Evolutionary conservation across 306 rosid genomes (phyloP), one percentile per base, ranked within the genome.

Genomic region (Quercus cerris): DNA sequence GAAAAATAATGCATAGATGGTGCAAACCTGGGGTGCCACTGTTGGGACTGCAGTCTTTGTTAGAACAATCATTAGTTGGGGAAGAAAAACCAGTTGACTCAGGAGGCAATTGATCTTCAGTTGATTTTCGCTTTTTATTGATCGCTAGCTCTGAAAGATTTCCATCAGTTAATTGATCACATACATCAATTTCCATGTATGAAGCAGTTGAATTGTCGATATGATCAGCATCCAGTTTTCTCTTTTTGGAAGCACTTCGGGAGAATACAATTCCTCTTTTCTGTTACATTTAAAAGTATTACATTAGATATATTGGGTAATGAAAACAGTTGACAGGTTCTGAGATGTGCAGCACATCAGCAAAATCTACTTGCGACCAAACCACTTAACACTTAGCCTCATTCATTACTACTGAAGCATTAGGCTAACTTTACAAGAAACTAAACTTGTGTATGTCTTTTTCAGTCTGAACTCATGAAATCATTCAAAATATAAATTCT

Each of bases 201-300:
- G 31, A 22, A 54, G 71, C 63, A 74, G 83, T 55, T 8, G 84
- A 77, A 83, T 74, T 82, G 19, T 23, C 62, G 9, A 25, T 75
- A 58, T 73, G 69, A 46, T 70, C 80, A 54, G 73, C 38, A 79
- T 78, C 85, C 54, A 81, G 87, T 80, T 88, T 84, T 88, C 89
- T 89, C 80, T 90, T 93, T 90, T 89, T 91, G 70, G 93, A 70
- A 44, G 59, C 76, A 78, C 72, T 31, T 73, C 82, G 77, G 18
- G 83, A 67, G 84, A 76, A 78, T 19, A 83, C 81, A 85, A 95
- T 85, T 59, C 97, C 94, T 83, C 85, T 83, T 25, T 79, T 83
- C 98, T 95, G 93, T 71, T 70, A 35, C 56, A 71, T 74, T 14
- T 22, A 73, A 59, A 83, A 82, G 81, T 70, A 69, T 18, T 22